Evolutionary conservation across 2,329 filamentous ascomycete genomes (phyloP), one percentile per base, ranked within the genome.

Genomic region (Knufia fluminis): DNA sequence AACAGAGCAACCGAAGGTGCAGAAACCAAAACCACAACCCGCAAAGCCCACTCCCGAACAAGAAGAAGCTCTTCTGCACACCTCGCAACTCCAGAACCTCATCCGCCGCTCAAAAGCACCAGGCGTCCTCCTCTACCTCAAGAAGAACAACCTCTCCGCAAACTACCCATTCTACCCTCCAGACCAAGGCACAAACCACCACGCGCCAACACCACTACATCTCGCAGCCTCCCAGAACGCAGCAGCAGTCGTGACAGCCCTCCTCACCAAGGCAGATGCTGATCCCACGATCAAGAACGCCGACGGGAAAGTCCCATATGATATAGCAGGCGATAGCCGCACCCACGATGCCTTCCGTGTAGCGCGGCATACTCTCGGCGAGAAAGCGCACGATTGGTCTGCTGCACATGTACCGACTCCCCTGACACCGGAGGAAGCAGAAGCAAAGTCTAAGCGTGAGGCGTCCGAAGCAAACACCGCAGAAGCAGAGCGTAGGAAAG

Each of bases 291-390:
- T 82, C 1, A 65, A 66, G 22, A 95, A 85, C 61, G 71, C 66
- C 2, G 88, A 96, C 54, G 85, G 84, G n/a, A 89, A 85, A 64
- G 85, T 86, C 0, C 69, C 92, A 0, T 97, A 94, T 63, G 88
- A 94, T 49, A 77, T 98, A 1, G 81, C 87, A 1, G 88, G 91
- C 36, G 89, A 97, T 63, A 80, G 89, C 3, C 68, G 82, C 1
- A 96, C 90, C 0, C 80, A 91, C 1, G 90, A 97, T 62, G 86
- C 90, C 0, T 98, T 98, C 69, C 85, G 92, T 1, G 80, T 96
- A 1, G 88, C 89, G 3, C 84, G 92, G 4, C 77, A 79, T 26
- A 85, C 94, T 61, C 73, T 96, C 1, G 90, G 89, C 14, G 88
- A 94, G 62, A 64, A 65, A 0, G 76, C 72, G 16, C 94, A 84